Evolutionary conservation across 2,329 filamentous ascomycete genomes (phyloP), one percentile per base, ranked within the genome.

Genomic region (Amphichorda felina): DNA sequence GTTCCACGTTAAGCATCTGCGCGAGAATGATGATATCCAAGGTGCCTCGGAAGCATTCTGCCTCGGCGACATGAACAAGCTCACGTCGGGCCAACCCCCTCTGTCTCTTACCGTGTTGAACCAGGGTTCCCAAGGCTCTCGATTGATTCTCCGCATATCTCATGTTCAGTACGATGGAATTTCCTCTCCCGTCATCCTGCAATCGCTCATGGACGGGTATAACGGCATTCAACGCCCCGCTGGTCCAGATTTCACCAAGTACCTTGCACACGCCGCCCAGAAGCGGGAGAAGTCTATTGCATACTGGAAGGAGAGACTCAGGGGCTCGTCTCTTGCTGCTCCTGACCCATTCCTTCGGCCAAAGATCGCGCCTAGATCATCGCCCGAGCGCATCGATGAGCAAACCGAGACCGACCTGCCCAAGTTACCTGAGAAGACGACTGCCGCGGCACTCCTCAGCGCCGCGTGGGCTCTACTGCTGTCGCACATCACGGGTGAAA

Each of bases 251-350:
- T 34, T 9, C 22, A 10, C 10, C 10, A 3, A 6, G n/a, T 6
- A 13, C 18, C 22, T 34, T 24, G 17, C 22, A 7, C 21, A 34
- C 10, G 21, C 32, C 6, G 17, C 32, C 8, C 13, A 13, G 10
- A 16, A 26, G 21, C 22, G 21, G 7, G 19, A 34, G 7, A 17
- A 19, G 5, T 28, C 34, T 8, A 18, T 17, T 9, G 47, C 54
- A 2, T 65, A 68, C 45, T 68, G 64, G 64, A 47, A 47, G 19
- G 40, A 51, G 3, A 53, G 66, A 1, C 57, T 68, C 16, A 37
- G 49, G 0, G 51, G 50, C 15, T 60, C 54, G 3, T 43, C 45
- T 16, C 11, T 14, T 14, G 11, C 21, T 8, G 5, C n/a, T 22
- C 16, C n/a, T 27, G 4, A 30, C 17, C 14, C 18, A 6, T 9